Conservation (phyloP, 2,329 filamentous ascomycete genomes). For the Sclerotinia nivalis region DNA sequence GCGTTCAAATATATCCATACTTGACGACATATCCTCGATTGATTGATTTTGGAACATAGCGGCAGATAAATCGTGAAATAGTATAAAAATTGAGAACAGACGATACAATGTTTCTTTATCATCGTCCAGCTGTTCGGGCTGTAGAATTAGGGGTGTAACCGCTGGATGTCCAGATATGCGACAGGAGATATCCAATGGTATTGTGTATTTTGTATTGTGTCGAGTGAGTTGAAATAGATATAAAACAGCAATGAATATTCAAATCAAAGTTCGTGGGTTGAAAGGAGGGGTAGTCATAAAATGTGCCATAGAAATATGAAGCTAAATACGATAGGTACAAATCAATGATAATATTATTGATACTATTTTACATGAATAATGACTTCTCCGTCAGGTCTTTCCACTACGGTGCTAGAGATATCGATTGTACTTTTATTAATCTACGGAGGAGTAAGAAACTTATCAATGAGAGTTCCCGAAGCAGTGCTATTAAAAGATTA, state of each 20-base stretch:
- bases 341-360: neutral
- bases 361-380: neutral
- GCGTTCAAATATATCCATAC: slow-evolving; percentile 20
- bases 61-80: slow-evolving; percentile 9
- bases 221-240: neutral
- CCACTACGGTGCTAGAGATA: neutral
- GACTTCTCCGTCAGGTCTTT: neutral
- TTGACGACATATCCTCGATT: slow-evolving; percentile 17
- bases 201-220: neutral
- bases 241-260: neutral
- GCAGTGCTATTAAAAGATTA: neutral
- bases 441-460: neutral
- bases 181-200: slow-evolving; percentile 7
- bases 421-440: neutral
- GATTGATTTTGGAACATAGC: slow-evolving; percentile 13
- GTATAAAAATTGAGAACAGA: neutral
- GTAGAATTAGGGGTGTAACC: neutral
- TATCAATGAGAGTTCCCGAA: neutral
- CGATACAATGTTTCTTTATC: neutral
- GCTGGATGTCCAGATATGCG: neutral
- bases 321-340: neutral
- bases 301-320: neutral
- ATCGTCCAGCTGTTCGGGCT: neutral
- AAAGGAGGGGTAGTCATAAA: slow-evolving; percentile 7
- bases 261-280: neutral